Base-by-base conservation (phyloP, 768 basidiomycete species). In the Podaxis mareebaensis region DNA sequence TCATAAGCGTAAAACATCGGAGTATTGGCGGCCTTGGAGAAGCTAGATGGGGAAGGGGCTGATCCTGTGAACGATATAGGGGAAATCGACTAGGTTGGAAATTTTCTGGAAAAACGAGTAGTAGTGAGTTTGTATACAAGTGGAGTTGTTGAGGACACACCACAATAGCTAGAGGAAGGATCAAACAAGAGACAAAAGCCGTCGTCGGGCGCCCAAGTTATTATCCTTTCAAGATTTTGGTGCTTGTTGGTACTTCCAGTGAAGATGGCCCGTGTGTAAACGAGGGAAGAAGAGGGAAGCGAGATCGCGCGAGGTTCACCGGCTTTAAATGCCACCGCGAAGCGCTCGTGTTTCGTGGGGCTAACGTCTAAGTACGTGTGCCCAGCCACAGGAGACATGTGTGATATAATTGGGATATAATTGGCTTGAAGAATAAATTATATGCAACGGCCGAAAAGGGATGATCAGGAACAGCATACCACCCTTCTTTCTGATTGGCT, bases 311-410 rank as follows among this genome's bases (percentile, higher is more conserved):
- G 36, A 42, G 28, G 57, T 26, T 36, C 58, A 54, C 46, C 62
- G 38, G 67, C 52, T 61, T 59, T 66, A 61, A 58, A 68, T 68
- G 61, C 64, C 58, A 46, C 48, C 46, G 46, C 62, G 48, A 64
- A 61, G 65, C 61, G 67, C 65, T 64, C 60, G 53, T 57, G 48
- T 53, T 58, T 65, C 61, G 57, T 64, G 67, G 65, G 63, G 64
- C 52, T 52, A 57, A 60, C 49, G 52, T 53, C 40, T 44, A 33
- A 33, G 33, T 33, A 36, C 53, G 26, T 57, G 58, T 64, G 65
- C 63, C 63, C 62, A 62, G 63, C 65, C 65, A 68, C 63, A 66
- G 61, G 60, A 61, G 64, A 39, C 53, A 57, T 60, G 65, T 54
- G 62, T 65, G 66, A 67, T 64, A 66, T 66, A 58, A 30, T 20